Conservation (phyloP, 2,329 filamentous ascomycete species). For the Achaetomium macrosporum region DNA sequence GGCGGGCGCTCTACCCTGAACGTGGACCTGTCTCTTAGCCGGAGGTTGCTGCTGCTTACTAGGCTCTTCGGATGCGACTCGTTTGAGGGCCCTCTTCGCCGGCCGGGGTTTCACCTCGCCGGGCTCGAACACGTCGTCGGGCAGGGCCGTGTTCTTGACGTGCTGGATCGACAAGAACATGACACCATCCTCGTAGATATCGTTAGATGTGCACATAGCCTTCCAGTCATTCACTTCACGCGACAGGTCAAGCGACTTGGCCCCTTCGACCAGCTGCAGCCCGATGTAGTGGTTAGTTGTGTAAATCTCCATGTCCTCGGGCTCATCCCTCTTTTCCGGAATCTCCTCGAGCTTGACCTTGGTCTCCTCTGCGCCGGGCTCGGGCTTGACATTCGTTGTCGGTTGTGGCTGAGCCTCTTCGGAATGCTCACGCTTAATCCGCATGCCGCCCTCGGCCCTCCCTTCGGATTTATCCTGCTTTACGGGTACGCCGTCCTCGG, state of each 20-base stretch:
- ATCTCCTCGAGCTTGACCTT: slow-evolving; percentile 25
- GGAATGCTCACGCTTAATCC: slow-evolving; percentile 13
- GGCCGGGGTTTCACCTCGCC: slow-evolving; percentile 66
- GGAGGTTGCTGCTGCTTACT: slow-evolving; percentile 31
- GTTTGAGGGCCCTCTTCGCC: slow-evolving; percentile 49
- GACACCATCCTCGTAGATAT: slow-evolving; percentile 66
- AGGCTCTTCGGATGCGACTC: slow-evolving; percentile 27
- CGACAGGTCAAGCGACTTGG: slow-evolving; percentile 70
- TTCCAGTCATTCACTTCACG: slow-evolving; percentile 84
- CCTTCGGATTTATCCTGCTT: slow-evolving; percentile 23
- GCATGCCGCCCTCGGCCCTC: not conserved
- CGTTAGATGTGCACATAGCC: slow-evolving; percentile 68
- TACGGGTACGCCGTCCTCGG: slow-evolving; percentile 11
- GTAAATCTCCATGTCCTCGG: slow-evolving; percentile 50
- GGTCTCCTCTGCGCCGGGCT: slow-evolving; percentile 8
- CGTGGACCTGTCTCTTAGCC: slow-evolving; percentile 42
- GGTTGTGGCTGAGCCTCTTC: not conserved
- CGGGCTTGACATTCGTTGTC: slow-evolving; percentile 11
- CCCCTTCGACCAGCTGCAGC: slow-evolving; percentile 66
- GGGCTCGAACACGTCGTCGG: slow-evolving; percentile 79
- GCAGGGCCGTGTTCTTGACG: slow-evolving; percentile 73
- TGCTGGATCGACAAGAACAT: slow-evolving; percentile 78
- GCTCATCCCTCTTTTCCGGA: slow-evolving; percentile 16
- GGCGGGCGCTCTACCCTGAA: not conserved
- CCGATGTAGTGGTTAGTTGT: slow-evolving; percentile 95